phyloP scores from a whole-genome alignment of 257 asterid genomes.

The Primulina huaijiensis region DNA sequence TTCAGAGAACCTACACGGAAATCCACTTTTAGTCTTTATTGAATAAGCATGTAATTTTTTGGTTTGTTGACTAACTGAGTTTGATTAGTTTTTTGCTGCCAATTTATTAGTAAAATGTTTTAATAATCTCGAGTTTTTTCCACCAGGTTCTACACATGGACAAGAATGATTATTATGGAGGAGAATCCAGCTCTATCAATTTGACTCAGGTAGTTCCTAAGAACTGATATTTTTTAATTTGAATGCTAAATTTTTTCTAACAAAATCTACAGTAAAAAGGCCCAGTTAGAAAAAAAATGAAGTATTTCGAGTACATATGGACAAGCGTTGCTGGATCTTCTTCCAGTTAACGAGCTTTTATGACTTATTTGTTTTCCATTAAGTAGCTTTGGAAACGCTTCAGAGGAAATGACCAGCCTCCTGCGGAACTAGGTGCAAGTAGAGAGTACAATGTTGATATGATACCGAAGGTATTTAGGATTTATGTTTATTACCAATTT shows the following conservation, averaged over 20 bases:
- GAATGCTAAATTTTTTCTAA: neutral
- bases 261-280: neutral
- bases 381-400: slow-evolving; percentile 76
- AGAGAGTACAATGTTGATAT: slow-evolving; percentile 95
- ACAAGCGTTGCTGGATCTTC: neutral
- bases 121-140: slow-evolving; percentile 2
- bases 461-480: slow-evolving; percentile 76
- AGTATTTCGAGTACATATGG: neutral
- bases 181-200: slow-evolving; percentile 82
- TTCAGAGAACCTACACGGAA: neutral
- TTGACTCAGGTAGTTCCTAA: slow-evolving; percentile 65
- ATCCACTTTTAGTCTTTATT: neutral
- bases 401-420: slow-evolving; percentile 89
- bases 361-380: slow-evolving; percentile 4
- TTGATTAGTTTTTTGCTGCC: neutral
- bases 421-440: slow-evolving; percentile 79
- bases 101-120: neutral
- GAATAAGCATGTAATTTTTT: no score
- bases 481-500: neutral
- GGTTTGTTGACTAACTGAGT: neutral
- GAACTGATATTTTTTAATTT: neutral
- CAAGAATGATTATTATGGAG: slow-evolving; percentile 93
- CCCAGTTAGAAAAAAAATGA: neutral
- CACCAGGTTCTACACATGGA: slow-evolving; percentile 92
- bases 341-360: neutral